phyloP scores from a whole-genome alignment of 1,139 yeast genomes.

The Lodderomyces jiufengensis region DNA sequence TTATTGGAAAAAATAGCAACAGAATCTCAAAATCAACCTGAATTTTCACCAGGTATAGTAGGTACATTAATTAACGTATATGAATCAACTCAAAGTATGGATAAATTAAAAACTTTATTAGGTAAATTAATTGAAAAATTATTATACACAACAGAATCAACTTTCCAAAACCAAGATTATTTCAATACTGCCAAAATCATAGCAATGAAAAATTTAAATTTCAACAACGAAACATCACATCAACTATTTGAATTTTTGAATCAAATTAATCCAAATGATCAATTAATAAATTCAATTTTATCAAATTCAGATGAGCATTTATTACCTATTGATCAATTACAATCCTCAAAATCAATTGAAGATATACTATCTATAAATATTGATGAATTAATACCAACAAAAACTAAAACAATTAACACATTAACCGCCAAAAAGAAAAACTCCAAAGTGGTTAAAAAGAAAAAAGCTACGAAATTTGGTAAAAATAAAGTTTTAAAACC shows the following conservation, averaged over 20 bases:
- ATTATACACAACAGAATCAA: slow-evolving; percentile 15
- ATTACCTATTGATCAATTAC: slow-evolving; percentile 35
- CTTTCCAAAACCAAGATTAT: slow-evolving; percentile 21
- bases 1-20: slow-evolving; percentile 36
- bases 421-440: slow-evolving; percentile 6
- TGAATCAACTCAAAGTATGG: slow-evolving; percentile 30
- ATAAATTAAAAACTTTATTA: slow-evolving; percentile 24
- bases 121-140: slow-evolving; percentile 22
- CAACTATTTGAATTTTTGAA: slow-evolving; percentile 31
- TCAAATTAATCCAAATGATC: slow-evolving; percentile 26
- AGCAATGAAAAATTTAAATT: slow-evolving; percentile 40
- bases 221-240: slow-evolving; percentile 26
- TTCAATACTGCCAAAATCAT: slow-evolving; percentile 44
- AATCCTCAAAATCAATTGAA: slow-evolving; percentile 19
- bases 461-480: slow-evolving; percentile 34
- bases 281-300: slow-evolving; percentile 31
- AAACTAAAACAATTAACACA: slow-evolving; percentile 7
- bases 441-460: slow-evolving; percentile 20
- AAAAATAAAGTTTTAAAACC: slow-evolving; percentile 33
- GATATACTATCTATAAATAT: slow-evolving; percentile 27
- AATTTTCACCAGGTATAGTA: slow-evolving; percentile 39
- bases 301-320: slow-evolving; percentile 23
- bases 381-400: slow-evolving; percentile 19
- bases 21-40: slow-evolving; percentile 9
- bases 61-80: slow-evolving; percentile 47